phyloP scores from a whole-genome alignment of 2,329 filamentous ascomycete species.

The Beauveria asiatica region DNA sequence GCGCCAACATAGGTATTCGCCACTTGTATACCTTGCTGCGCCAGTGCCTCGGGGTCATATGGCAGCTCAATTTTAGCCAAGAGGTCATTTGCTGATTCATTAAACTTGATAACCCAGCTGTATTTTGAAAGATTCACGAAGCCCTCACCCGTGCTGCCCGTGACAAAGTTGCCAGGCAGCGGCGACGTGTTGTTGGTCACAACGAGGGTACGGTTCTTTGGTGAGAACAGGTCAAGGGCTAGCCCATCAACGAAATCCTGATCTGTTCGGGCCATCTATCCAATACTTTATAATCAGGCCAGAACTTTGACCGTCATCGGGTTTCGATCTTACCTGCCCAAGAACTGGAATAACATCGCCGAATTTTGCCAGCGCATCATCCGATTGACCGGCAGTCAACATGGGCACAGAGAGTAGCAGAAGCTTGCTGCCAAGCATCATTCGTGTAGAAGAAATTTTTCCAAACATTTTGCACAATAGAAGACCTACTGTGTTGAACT shows the following conservation, averaged over 20 bases:
- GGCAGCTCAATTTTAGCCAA: slow-evolving; percentile 26
- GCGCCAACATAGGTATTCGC: slow-evolving; percentile 9
- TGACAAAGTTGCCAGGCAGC: slow-evolving; percentile 22
- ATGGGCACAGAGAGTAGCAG: neutral
- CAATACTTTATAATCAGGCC: neutral
- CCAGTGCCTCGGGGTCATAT: slow-evolving; percentile 15
- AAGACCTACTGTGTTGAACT: neutral
- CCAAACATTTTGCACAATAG: neutral
- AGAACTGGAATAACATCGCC: neutral
- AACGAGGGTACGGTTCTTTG: slow-evolving; percentile 21
- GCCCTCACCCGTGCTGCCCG: slow-evolving; percentile 19
- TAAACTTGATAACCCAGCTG: slow-evolving; percentile 24
- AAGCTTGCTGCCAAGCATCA: neutral
- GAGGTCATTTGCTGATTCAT: slow-evolving; percentile 24
- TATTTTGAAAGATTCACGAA: slow-evolving; percentile 23
- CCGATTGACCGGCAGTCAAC: neutral
- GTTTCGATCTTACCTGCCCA: neutral
- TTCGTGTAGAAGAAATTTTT: neutral
- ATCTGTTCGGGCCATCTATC: slow-evolving; percentile 16
- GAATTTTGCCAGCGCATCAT: neutral
- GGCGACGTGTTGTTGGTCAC: slow-evolving; percentile 23
- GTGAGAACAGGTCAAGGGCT: slow-evolving; percentile 25
- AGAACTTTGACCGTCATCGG: neutral
- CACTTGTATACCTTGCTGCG: neutral
- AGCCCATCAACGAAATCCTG: slow-evolving; percentile 26